phyloP scores from a whole-genome alignment of 768 basidiomycete species.

The Mycena epipterygia region DNA sequence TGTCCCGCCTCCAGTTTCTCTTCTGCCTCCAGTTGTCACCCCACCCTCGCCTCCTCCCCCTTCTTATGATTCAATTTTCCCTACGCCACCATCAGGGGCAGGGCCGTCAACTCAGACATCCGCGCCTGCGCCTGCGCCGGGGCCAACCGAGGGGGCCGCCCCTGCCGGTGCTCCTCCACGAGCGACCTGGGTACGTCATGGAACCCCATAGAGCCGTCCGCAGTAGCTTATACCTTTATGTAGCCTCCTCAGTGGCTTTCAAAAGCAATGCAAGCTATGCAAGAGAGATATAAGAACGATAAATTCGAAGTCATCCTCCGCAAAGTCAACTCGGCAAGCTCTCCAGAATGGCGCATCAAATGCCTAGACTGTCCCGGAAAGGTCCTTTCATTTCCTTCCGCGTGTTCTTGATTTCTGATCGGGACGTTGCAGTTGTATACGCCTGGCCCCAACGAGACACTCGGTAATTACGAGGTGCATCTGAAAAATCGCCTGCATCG shows the following conservation, averaged over 20 bases:
- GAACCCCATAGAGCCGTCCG: not conserved
- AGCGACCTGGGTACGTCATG: conserved; percentile 34
- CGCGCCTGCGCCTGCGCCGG: conserved; percentile 37
- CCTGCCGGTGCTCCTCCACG: conserved; percentile 39
- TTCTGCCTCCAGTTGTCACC: conserved; percentile 27
- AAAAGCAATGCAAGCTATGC: conserved; percentile 73
- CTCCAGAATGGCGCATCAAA: conserved; percentile 89
- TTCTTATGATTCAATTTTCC: not conserved
- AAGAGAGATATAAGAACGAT: conserved; percentile 83
- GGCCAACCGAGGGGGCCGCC: conserved; percentile 4
- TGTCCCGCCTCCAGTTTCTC: not conserved
- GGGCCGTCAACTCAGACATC: conserved; percentile 10
- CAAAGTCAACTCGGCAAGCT: conserved; percentile 64
- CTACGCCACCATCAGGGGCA: not conserved
- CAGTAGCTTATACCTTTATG: conserved; percentile 17
- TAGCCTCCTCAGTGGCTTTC: conserved; percentile 81
- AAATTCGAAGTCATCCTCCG: conserved; percentile 81
- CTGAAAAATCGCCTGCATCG: conserved; percentile 88
- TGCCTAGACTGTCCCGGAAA: conserved; percentile 95
- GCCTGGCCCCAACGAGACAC: conserved; percentile 88
- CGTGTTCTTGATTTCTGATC: not conserved
- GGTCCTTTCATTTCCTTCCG: conserved; percentile 57
- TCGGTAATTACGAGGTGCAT: conserved; percentile 94
- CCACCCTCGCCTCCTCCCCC: conserved; percentile 18
- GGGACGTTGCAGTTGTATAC: conserved; percentile 82